phyloP scores from a whole-genome alignment of 305 asterid species.

The Salvia sclarea region DNA sequence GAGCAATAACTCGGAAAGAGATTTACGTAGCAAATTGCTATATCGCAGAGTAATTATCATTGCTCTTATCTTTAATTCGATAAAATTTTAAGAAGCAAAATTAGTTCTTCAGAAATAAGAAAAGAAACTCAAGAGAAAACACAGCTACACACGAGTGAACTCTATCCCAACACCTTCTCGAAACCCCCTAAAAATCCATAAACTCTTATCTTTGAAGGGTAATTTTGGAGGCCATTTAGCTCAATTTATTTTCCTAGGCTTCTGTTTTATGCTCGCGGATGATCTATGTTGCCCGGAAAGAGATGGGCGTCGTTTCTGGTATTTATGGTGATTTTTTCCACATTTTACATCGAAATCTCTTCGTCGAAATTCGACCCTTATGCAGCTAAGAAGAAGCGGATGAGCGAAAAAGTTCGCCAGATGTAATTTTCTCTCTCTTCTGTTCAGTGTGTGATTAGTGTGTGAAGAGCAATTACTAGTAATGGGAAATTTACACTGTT shows the following conservation, averaged over 20 bases:
- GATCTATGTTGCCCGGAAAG: slow-evolving; percentile 46
- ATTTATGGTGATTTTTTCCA: slow-evolving; percentile 42
- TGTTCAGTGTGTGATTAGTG: too few relatives aligned
- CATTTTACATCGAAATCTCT: slow-evolving; percentile 39
- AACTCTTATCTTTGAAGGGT: not conserved
- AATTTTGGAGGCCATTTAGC: slow-evolving; percentile 12
- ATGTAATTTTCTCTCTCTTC: slow-evolving; percentile 51
- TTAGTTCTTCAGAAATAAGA: not conserved
- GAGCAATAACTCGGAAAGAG: not conserved
- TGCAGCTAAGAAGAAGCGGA: slow-evolving; percentile 72
- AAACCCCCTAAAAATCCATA: not conserved
- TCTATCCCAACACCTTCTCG: not conserved
- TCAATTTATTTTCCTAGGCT: slow-evolving; percentile 1
- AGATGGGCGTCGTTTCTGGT: slow-evolving; percentile 52
- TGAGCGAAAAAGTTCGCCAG: slow-evolving; percentile 84
- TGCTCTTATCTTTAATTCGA: not conserved
- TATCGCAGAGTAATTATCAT: not conserved
- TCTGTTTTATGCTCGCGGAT: slow-evolving; percentile 22
- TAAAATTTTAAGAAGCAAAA: not conserved
- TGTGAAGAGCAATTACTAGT: not conserved
- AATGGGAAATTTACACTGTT: slow-evolving; percentile 2
- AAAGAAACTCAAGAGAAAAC: not conserved
- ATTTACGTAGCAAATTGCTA: not conserved
- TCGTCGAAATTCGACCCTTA: slow-evolving; percentile 51
- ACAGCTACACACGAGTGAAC: not conserved